Base-by-base conservation (phyloP, 352 stramenopile genomes). In the Phytophthora palmivora region DNA sequence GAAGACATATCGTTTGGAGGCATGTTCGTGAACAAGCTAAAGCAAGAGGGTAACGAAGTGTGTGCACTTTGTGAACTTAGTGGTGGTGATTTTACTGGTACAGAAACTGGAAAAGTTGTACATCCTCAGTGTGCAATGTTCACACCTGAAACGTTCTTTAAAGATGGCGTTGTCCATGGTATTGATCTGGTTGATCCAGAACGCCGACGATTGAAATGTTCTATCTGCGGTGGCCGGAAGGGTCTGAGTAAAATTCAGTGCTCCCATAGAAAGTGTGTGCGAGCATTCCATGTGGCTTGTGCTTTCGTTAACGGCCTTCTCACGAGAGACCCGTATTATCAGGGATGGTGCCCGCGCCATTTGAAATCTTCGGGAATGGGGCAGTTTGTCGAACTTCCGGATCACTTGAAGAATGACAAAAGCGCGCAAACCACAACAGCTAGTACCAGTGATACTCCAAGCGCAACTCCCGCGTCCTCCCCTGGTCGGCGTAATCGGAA, bases 161-260 rank as follows among this genome's bases (percentile, higher is more conserved):
- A 88, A 56, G 65, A 89, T 39, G 76, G 79, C 9, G 66, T 92
- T 10, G 84, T 76, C 8, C 79, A 91, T 48, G 83, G 83, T 22
- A 63, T 94, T 4, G 55, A 78, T 15, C 47, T 89, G 9, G 76
- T 94, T 8, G 70, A 84, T 18, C 55, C 63, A 5, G 76, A 85
- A 38, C 83, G 86, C 4, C 65, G 67, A 2, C 60, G 58, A 12
- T 62, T 94, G 6, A 74, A 72, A 24, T 94, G 86, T 42, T 60
- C 74, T 15, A 84, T 92, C 18, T 94, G 86, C 57, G 64, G 76
- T 24, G 75, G 74, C 7, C 73, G 77, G 24, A 81, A 84, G 24
- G 86, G 86, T 0, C 41, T 90, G n/a, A 92, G 85, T 65, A 94
- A 94, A 64, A 82, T 94, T 52, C 86, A 94, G 63, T 94, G 86